Conservation (phyloP, 192 early-diverging fungal species). For the Mortierella alpina region DNA sequence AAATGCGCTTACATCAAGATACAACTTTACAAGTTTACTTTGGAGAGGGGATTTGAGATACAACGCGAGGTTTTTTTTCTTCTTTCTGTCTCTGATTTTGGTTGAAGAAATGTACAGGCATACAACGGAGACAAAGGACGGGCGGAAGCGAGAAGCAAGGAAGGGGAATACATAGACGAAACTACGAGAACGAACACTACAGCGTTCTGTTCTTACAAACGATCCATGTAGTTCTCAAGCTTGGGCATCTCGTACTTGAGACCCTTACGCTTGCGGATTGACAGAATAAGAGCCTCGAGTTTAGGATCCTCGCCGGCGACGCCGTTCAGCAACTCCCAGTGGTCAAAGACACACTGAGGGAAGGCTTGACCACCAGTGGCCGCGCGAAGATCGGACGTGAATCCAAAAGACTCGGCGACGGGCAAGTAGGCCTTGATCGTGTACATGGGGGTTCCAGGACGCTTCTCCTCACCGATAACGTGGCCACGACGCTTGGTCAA, state of each 20-base stretch:
- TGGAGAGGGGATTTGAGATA: conserved; percentile 48
- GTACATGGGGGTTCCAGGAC: conserved; percentile 90
- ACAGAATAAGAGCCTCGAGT: conserved; percentile 80
- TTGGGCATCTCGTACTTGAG: conserved; percentile 81
- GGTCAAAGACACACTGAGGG: conserved; percentile 97
- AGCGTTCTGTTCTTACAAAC: conserved; percentile 65
- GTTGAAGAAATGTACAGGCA: conserved; percentile 22
- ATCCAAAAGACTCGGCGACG: conserved; percentile 98
- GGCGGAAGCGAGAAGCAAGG: not conserved
- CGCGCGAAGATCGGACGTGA: conserved; percentile 93
- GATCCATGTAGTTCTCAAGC: conserved; percentile 87
- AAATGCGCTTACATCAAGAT: conserved; percentile 54
- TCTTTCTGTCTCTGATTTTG: conserved; percentile 9
- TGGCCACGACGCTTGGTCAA: conserved; percentile 97
- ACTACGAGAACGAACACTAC: conserved; percentile 4
- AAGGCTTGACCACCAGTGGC: conserved; percentile 98
- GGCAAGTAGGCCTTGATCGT: conserved; percentile 96
- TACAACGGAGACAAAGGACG: conserved; percentile 69
- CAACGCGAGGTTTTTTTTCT: conserved; percentile 53
- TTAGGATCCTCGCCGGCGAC: conserved; percentile 78
- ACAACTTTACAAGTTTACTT: too few relatives aligned
- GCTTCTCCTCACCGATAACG: conserved; percentile 90
- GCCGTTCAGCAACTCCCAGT: conserved; percentile 94
- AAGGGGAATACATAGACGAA: conserved; percentile 10
- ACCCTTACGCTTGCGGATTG: conserved; percentile 95